Base-by-base conservation (phyloP, 1,284 basidiomycete genomes). In the Entoloma clypeatum region DNA sequence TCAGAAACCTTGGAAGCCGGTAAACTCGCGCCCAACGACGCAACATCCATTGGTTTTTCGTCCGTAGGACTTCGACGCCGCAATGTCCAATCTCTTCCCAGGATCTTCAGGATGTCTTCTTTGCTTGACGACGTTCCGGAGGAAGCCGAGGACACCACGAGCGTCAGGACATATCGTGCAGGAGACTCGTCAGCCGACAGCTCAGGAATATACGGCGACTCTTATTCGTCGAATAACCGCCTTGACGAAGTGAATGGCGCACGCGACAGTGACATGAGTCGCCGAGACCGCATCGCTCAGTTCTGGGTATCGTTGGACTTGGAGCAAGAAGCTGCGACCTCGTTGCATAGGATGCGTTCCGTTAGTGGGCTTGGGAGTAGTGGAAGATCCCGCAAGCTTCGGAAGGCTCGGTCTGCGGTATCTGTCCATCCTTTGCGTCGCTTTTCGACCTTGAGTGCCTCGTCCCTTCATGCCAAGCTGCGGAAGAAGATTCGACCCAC, bases 401-500 rank as follows among this genome's bases (percentile, higher is more conserved):
- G 59, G 55, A 51, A 54, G 54, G 44, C 60, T 52, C 47, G 61
- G 8, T 60, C 64, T 32, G n/a, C n/a, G n/a, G n/a, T n/a, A n/a
- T 53, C 60, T 7, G 47, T 58, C 13, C 58, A 56, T n/a, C 52
- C 52, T 35, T 55, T 50, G 32, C 53, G 49, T 39, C 55, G 49
- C 24, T 39, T 59, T 29, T 64, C 63, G 49, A 63, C 57, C 39
- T 43, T 69, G 16, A 64, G 60, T 30, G 55, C 59, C 13, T 39
- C 51, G 6, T 63, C 62, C 5, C 54, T 64, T 43, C 61, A 58
- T 17, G 68, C 62, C 43, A 75, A 64, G 52, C 53, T 75, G 16
- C 62, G 65, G 25, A 68, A 63, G 50, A 38, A 48, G 45, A 18
- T 23, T 34, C 37, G 37, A 35, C 27, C 43, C 14, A 24, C 32